phyloP scores from a whole-genome alignment of 257 asterid genomes.

The Verbena officinalis region DNA sequence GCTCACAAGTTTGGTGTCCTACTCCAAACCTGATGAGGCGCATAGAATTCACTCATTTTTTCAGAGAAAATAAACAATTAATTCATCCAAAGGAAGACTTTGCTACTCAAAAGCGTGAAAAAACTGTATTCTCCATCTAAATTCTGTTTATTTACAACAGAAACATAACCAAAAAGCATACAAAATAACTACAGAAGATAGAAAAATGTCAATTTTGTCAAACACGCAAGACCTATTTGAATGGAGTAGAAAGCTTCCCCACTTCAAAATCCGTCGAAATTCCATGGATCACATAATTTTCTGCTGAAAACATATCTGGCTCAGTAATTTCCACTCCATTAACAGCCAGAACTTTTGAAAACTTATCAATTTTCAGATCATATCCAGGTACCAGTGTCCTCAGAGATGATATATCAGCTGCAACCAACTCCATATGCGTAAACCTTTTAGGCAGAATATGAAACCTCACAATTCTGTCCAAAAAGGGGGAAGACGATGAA shows the following conservation, averaged over 20 bases:
- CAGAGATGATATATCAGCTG: slow-evolving; percentile 38
- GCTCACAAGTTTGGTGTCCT: background rate
- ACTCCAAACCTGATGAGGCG: too few relatives aligned
- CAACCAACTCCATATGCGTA: slow-evolving; percentile 39
- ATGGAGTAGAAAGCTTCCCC: slow-evolving; percentile 30
- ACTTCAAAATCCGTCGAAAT: slow-evolving; percentile 49
- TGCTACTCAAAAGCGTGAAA: too few relatives aligned
- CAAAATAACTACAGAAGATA: background rate
- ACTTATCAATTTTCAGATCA: slow-evolving; percentile 35
- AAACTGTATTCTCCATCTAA: too few relatives aligned
- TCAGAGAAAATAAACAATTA: background rate
- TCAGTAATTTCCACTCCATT: slow-evolving; percentile 56
- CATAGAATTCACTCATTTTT: background rate
- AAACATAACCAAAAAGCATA: background rate
- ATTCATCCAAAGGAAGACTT: background rate
- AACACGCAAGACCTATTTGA: slow-evolving; percentile 21
- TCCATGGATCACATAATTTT: slow-evolving; percentile 60
- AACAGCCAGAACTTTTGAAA: slow-evolving; percentile 31
- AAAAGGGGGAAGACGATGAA: slow-evolving; percentile 50
- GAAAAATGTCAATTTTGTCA: background rate
- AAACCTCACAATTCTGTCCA: slow-evolving; percentile 54
- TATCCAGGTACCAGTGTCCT: slow-evolving; percentile 45
- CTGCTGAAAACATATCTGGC: slow-evolving; percentile 44
- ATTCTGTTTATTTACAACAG: background rate
- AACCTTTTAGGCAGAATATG: slow-evolving; percentile 56